Conservation (phyloP, 2,329 filamentous ascomycete genomes). For the Exophiala oligosperma region DNA sequence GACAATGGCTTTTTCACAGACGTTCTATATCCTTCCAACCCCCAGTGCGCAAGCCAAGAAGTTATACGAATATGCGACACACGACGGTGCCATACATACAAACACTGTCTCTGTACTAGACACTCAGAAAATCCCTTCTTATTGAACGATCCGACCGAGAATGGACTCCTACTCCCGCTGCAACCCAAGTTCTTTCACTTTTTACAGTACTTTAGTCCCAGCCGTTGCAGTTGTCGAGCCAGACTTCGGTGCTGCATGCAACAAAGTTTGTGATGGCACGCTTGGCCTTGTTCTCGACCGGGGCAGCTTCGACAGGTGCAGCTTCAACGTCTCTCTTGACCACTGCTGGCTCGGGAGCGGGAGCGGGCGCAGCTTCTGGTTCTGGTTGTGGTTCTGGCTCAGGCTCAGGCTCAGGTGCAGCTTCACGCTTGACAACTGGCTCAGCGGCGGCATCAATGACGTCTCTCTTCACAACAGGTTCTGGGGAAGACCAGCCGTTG, state of each 20-base stretch:
- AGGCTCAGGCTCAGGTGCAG: slow-evolving; percentile 1
- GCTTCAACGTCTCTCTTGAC: slow-evolving; percentile 11
- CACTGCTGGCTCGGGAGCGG: background rate
- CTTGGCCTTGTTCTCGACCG: slow-evolving; percentile 12
- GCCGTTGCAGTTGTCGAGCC: slow-evolving; percentile 10
- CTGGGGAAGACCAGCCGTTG: slow-evolving; percentile 15
- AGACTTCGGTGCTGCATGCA: slow-evolving; percentile 2
- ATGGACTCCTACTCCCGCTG: background rate
- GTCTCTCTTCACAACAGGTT: slow-evolving; percentile 12
- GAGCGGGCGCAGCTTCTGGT: too few species aligned
- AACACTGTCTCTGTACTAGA: too few species aligned
- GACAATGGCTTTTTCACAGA: too few species aligned
- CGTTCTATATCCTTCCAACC: too few species aligned
- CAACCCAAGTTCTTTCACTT: background rate
- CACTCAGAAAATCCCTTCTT: too few species aligned
- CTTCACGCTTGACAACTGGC: slow-evolving; percentile 10
- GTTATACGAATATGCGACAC: too few species aligned
- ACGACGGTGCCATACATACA: too few species aligned
- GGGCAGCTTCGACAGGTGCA: slow-evolving; percentile 6
- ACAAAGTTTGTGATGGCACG: background rate
- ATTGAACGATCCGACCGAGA: too few species aligned
- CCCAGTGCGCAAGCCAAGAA: too few species aligned
- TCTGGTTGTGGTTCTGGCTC: too few species aligned
- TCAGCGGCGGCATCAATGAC: background rate
- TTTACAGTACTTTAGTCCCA: slow-evolving; percentile 1